Evolutionary conservation across 345 rosid species (phyloP), one percentile per base, ranked within the genome.

Genomic region (Hibiscus mutabilis): DNA sequence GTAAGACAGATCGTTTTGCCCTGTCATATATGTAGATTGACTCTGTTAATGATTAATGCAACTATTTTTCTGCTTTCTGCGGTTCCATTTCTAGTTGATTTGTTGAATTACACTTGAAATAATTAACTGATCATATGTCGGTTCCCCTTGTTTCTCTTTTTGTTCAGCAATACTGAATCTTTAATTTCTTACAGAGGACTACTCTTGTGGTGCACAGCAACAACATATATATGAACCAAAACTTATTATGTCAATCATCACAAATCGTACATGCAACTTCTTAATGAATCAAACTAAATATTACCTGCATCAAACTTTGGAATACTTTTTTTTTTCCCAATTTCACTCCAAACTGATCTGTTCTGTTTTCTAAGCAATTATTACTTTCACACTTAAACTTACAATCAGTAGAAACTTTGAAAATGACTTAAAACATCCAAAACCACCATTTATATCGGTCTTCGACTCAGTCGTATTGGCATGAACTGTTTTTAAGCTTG

Each of bases 401-500:
- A 46, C 29, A 40, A 66, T 4, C 55, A 52, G 15, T 63, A 25
- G 33, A 13, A 58, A 49, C 22, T 14, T n/a, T 7, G 60, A 2
- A 42, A 40, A 74, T 29, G 27, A 65, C 44, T 65, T n/a, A 12
- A 29, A 24, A 9, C 8, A 9, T 3, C 25, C 60, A 24, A 31
- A 49, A 25, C 70, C 57, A 46, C 57, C 22, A 66, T 24, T 47
- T 16, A 40, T 58, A 15, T 5, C 35, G 14, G 2, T 21, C 19
- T 3, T 13, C 24, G 57, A 56, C 65, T 71, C 81, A 79, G 14
- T 76, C 69, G 68, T 80, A 79, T 46, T 49, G 62, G 75, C 88
- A 86, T 16, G 86, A 75, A 59, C 51, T 69, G 19, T 76, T 68
- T 37, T 73, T 87, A 33, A 88, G 76, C 77, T 82, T 72, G 79